These are phyloP conservation scores for Hamiltosporidium tvaerminnensis DNA, from an alignment of 371 early-diverging fungal genomes.

Conservation along the genomic window DNA sequence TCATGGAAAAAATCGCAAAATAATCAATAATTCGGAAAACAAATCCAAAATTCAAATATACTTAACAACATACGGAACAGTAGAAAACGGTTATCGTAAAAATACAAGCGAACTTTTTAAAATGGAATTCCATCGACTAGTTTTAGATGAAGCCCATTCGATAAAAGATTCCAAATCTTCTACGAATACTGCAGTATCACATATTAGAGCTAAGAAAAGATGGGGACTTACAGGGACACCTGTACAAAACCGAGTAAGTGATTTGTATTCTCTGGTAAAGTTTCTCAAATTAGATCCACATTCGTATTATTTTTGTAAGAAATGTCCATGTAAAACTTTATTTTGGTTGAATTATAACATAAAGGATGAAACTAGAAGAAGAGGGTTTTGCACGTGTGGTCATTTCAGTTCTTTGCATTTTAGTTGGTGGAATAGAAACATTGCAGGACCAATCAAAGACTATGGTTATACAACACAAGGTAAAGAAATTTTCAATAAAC, in stretches of 20 bases:
- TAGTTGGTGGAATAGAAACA: conserved; percentile 83
- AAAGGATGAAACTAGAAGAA: conserved; percentile 1
- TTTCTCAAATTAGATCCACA: conserved; percentile 70
- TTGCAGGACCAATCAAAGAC: conserved; percentile 72
- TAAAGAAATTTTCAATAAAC: conserved; percentile 59
- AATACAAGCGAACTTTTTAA: conserved; percentile 33
- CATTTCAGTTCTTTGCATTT: conserved; percentile 56
- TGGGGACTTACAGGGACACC: conserved; percentile 74
- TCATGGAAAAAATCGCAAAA: background rate
- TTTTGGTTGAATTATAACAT: conserved; percentile 58
- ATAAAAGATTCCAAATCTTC: conserved; percentile 68
- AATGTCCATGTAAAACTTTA: conserved; percentile 63
- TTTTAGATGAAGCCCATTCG: conserved; percentile 85
- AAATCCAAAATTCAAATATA: conserved; percentile 30
- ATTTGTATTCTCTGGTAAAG: conserved; percentile 71
- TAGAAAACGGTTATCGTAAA: conserved; percentile 42
- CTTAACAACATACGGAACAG: conserved; percentile 53
- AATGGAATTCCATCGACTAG: conserved; percentile 58
- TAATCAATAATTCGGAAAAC: conserved; percentile 10
- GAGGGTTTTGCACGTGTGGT: conserved; percentile 23
- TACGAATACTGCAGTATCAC: conserved; percentile 58
- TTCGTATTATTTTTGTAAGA: conserved; percentile 69
- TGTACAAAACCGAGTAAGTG: conserved; percentile 69
- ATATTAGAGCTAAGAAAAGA: conserved; percentile 59
- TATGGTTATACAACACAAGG: conserved; percentile 58